Conservation (phyloP, 2,329 filamentous ascomycete genomes). For the Penicillium freii region DNA sequence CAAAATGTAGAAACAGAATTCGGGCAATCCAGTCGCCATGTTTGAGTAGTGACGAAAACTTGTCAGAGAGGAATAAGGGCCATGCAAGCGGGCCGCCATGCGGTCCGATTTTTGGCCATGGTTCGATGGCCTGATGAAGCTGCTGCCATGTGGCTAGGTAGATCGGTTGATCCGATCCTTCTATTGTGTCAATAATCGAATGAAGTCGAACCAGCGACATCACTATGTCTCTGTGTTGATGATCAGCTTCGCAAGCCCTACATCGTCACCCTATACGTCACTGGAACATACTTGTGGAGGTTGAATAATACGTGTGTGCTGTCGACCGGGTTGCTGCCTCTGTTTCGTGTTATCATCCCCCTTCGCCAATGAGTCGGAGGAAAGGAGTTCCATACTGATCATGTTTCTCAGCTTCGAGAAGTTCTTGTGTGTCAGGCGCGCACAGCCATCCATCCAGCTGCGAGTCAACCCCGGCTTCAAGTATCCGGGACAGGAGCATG, state of each 20-base stretch:
- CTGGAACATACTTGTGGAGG: slow-evolving; percentile 19
- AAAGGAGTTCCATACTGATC: slow-evolving; percentile 3
- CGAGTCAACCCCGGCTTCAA: slow-evolving; percentile 21
- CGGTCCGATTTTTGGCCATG: slow-evolving; percentile 30
- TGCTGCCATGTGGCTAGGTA: slow-evolving; percentile 30
- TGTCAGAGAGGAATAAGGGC: slow-evolving; percentile 31
- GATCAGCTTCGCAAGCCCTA: background rate
- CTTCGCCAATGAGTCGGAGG: background rate
- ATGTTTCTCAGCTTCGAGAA: background rate
- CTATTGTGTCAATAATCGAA: slow-evolving; percentile 16
- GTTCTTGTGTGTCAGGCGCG: slow-evolving; percentile 13
- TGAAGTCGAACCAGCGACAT: slow-evolving; percentile 24
- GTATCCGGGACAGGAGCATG: slow-evolving; percentile 30
- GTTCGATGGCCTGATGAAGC: slow-evolving; percentile 26
- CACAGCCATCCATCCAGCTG: slow-evolving; percentile 30
- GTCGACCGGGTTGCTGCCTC: background rate
- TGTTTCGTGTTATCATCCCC: background rate
- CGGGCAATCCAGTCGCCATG: slow-evolving; percentile 33
- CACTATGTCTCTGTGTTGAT: slow-evolving; percentile 22
- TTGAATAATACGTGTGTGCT: slow-evolving; percentile 12
- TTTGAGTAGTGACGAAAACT: slow-evolving; percentile 26
- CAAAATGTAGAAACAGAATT: slow-evolving; percentile 33
- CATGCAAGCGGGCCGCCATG: slow-evolving; percentile 34
- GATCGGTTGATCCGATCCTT: slow-evolving; percentile 13
- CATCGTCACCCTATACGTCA: background rate